These are phyloP conservation scores for Pterocarpus santalinus DNA, from an alignment of 306 rosid species.

Conservation along the genomic window DNA sequence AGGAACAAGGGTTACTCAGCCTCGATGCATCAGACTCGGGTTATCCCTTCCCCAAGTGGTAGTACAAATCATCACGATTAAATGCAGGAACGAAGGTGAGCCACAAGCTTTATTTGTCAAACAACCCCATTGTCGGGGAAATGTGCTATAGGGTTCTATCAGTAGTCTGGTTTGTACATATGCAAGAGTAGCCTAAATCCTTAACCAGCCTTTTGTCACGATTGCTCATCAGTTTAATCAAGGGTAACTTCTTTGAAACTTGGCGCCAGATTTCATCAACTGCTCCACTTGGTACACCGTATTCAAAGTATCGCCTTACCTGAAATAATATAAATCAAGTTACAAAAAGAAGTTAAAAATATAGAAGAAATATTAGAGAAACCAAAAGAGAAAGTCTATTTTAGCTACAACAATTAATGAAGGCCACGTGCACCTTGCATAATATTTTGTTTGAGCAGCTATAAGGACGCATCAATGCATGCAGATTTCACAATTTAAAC, in stretches of 20 bases:
- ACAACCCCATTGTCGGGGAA: background rate
- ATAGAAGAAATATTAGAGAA: no score
- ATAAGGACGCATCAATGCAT: no score
- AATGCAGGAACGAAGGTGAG: background rate
- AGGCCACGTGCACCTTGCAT: no score
- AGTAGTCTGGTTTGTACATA: conserved; percentile 73
- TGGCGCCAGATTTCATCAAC: conserved; percentile 93
- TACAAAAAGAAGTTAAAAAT: no score
- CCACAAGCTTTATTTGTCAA: conserved; percentile 27
- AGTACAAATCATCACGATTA: background rate
- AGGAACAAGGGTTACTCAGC: conserved; percentile 7
- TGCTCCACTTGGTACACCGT: conserved; percentile 62
- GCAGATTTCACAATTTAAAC: no score
- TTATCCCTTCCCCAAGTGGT: background rate
- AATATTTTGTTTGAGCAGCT: no score
- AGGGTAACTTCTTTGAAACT: conserved; percentile 75
- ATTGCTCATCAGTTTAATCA: conserved; percentile 79
- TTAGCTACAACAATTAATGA: no score
- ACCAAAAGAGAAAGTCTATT: no score
- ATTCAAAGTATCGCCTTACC: conserved; percentile 83
- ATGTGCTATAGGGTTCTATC: conserved; percentile 52
- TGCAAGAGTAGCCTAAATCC: conserved; percentile 74
- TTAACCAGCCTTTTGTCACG: conserved; percentile 77
- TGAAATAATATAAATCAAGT: conserved; percentile 52
- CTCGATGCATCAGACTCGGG: background rate